Evolutionary conservation across 2,329 filamentous ascomycete species (phyloP).

Genomic region (Elsinoe necatrix): DNA sequence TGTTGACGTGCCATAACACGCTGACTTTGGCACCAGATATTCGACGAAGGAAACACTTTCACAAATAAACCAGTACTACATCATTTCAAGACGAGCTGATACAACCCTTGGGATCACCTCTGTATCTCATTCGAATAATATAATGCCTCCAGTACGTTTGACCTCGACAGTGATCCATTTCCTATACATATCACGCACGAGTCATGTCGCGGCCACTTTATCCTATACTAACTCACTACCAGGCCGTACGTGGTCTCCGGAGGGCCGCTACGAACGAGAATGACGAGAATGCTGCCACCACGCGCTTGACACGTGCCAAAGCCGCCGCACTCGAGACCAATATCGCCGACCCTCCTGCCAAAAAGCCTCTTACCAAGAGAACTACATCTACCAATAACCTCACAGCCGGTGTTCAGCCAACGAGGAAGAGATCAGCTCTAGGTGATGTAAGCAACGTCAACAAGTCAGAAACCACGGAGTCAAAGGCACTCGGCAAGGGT

Average conservation of each 20-base stretch:
- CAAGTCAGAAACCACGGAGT: constrained; percentile 60
- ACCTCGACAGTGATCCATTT: not conserved
- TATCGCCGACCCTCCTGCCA: constrained; percentile 49
- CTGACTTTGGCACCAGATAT: constrained; percentile 5
- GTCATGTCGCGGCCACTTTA: constrained; percentile 20
- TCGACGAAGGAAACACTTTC: not conserved
- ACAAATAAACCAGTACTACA: constrained; percentile 1
- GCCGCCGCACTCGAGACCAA: constrained; percentile 56
- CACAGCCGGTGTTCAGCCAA: constrained; percentile 38
- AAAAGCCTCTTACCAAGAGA: constrained; percentile 38
- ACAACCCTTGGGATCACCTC: constrained; percentile 8
- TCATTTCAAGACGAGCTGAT: constrained; percentile 7
- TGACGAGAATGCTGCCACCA: constrained; percentile 71
- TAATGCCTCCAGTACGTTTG: constrained; percentile 32
- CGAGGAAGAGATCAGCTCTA: constrained; percentile 72
- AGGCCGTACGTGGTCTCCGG: constrained; percentile 56
- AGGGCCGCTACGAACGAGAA: constrained; percentile 84
- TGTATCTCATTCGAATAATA: constrained; percentile 16
- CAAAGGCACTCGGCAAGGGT: constrained; percentile 58
- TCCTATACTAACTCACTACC: not conserved
- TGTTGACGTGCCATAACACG: constrained; percentile 15
- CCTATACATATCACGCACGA: constrained; percentile 18
- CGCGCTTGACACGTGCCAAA: constrained; percentile 88
- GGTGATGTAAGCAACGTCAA: constrained; percentile 93
- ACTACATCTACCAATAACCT: constrained; percentile 32